Percentiles rank a stretch among this genome's conserved stretches.
Evolutionary conservation across 2,329 filamentous ascomycete species (phyloP).

Genomic region (Camillea tinctor): DNA sequence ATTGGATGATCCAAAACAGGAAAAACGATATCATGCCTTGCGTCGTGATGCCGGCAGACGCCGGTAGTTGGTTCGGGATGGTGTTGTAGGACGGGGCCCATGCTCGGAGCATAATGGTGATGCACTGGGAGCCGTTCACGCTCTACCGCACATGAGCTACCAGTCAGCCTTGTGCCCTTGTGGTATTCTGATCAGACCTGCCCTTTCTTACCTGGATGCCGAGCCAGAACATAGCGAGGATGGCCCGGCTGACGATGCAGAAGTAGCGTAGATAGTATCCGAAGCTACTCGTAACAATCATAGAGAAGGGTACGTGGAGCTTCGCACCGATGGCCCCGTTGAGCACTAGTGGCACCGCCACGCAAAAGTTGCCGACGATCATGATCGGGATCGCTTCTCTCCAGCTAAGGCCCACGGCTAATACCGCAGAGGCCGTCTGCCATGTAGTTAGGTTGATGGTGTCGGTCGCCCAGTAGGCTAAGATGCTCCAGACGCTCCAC

Average conservation of each 20-base stretch:
- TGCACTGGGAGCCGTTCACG: conserved; percentile 56
- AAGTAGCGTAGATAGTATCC: conserved; percentile 44
- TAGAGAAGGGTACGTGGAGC: conserved; percentile 48
- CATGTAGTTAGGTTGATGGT: conserved; percentile 36
- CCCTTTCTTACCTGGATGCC: conserved; percentile 47
- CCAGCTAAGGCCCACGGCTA: conserved; percentile 37
- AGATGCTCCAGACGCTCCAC: conserved; percentile 36
- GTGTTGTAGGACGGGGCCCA: conserved; percentile 55
- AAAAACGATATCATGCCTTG: conserved; percentile 51
- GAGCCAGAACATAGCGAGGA: conserved; percentile 56
- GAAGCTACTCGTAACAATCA: conserved; percentile 44
- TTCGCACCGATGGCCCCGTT: conserved; percentile 47
- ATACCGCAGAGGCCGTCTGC: conserved; percentile 35
- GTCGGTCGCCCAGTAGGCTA: conserved; percentile 38
- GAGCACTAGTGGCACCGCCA: conserved; percentile 52
- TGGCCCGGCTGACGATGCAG: conserved; percentile 39
- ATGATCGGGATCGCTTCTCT: conserved; percentile 39
- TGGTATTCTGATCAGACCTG: neutral
- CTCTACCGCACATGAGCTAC: conserved; percentile 37
- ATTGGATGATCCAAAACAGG: conserved; percentile 48
- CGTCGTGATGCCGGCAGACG: conserved; percentile 51
- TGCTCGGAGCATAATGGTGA: conserved; percentile 43
- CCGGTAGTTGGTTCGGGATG: conserved; percentile 51
- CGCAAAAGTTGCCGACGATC: conserved; percentile 59
- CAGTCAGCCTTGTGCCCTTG: neutral